Percentiles rank a stretch among this genome's conserved stretches.
These are phyloP conservation scores for Ilex aquifolium DNA, from an alignment of 257 asterid species.

Conservation along the genomic window DNA sequence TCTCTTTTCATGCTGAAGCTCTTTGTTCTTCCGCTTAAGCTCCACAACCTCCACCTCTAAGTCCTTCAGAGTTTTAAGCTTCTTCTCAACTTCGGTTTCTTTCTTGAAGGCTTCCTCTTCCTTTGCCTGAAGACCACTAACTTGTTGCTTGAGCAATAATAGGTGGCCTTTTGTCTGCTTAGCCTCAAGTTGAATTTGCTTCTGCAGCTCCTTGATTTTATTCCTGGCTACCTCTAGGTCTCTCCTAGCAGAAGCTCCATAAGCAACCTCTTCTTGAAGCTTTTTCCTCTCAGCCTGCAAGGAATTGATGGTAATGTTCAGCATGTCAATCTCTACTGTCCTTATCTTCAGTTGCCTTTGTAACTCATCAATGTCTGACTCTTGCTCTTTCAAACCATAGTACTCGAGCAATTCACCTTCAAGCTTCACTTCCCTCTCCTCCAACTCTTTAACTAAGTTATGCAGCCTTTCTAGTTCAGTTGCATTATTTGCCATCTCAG, in stretches of 20 bases:
- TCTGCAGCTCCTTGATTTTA: slow-evolving; percentile 77
- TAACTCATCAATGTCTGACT: slow-evolving; percentile 59
- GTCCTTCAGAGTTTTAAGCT: slow-evolving; percentile 65
- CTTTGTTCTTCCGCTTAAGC: slow-evolving; percentile 85
- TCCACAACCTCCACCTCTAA: slow-evolving; percentile 87
- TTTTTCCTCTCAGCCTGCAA: slow-evolving; percentile 86
- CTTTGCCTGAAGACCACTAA: slow-evolving; percentile 72
- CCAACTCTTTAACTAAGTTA: slow-evolving; percentile 67
- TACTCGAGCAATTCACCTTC: slow-evolving; percentile 92
- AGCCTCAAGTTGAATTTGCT: slow-evolving; percentile 86
- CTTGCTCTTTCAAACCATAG: slow-evolving; percentile 89
- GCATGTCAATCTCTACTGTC: slow-evolving; percentile 84
- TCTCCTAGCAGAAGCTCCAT: slow-evolving; percentile 49
- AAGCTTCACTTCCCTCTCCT: slow-evolving; percentile 90
- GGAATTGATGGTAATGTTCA: slow-evolving; percentile 65
- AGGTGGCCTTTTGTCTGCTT: slow-evolving; percentile 89
- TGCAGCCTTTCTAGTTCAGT: slow-evolving; percentile 68
- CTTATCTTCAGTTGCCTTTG: slow-evolving; percentile 86
- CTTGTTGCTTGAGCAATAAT: slow-evolving; percentile 82
- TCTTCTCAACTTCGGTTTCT: slow-evolving; percentile 72
- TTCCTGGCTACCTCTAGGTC: slow-evolving; percentile 72
- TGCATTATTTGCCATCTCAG: slow-evolving; percentile 68
- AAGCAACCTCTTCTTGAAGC: slow-evolving; percentile 80
- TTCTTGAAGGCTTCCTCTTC: slow-evolving; percentile 61
- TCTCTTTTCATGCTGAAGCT: slow-evolving; percentile 91